phyloP scores from a whole-genome alignment of 306 rosid species.

The Acacia melanoxylon region DNA sequence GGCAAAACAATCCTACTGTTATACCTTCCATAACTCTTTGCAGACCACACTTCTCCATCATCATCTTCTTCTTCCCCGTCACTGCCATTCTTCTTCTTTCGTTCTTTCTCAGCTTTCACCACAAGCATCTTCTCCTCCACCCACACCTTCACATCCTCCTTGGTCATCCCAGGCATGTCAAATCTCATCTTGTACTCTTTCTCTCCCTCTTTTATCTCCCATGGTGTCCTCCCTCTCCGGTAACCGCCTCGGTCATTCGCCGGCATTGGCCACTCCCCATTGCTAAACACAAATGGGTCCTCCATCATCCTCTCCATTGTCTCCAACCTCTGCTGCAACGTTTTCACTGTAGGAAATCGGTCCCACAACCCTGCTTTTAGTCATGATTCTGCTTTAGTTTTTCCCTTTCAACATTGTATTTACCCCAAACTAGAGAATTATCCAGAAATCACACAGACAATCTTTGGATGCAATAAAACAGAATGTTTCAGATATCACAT shows the following conservation, averaged over 20 bases:
- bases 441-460: not conserved
- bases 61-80: not conserved
- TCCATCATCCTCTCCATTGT: constrained; percentile 84
- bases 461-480: not conserved
- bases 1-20: constrained; percentile 73
- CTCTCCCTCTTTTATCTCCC: constrained; percentile 82
- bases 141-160: constrained; percentile 82
- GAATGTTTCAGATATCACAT: not conserved
- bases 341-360: constrained; percentile 71
- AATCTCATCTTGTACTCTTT: constrained; percentile 81
- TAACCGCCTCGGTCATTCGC: constrained; percentile 51
- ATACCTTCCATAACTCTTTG: constrained; percentile 76
- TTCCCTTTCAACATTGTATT: not conserved
- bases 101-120: constrained; percentile 67
- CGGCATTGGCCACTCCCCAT: constrained; percentile 46
- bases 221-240: constrained; percentile 71
- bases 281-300: constrained; percentile 61
- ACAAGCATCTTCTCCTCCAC: constrained; percentile 85
- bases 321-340: constrained; percentile 85
- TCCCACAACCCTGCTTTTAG: constrained; percentile 68
- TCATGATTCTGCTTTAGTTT: not conserved
- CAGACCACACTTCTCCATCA: constrained; percentile 56
- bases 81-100: not conserved
- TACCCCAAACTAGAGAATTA: not conserved
- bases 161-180: constrained; percentile 89